Base-by-base conservation (phyloP, 1,284 basidiomycete genomes). In the Sporisorium scitamineum region DNA sequence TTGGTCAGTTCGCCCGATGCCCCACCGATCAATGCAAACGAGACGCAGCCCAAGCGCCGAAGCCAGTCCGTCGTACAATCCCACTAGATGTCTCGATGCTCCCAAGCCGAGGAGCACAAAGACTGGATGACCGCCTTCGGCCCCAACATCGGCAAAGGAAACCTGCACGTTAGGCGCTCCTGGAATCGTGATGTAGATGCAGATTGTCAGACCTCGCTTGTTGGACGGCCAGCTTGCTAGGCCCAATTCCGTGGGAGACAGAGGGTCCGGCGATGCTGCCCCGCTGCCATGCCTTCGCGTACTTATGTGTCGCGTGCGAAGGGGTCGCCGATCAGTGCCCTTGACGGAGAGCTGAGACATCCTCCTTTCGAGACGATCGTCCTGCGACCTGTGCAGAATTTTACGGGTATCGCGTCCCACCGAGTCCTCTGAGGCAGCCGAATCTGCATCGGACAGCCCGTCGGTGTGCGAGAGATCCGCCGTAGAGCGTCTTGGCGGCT, bases 1-100 rank as follows among this genome's bases (percentile, higher is more conserved):
- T 65, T 92, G 91, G 37, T 93, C 86, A 16, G 89, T 97, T 58
- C 91, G 90, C 53, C 96, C 96, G 8, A 97, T 88, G 9, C 96
- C 96, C 96, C 96, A 98, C 47, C 96, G 90, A 86, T 99, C 96
- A 78, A 99, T 92, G 55, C 95, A 96, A 80, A 99, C 94, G 54
- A 99, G 88, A 52, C 96, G 88, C 29, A 99, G 88, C 1, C 91
- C 92, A 63, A 97, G 87, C 55, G 92, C 92, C 67, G 92, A 90
- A 14, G 96, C 96, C 89, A 98, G 92, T 84, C 98, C 96, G 84
- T 98, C 95, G 85, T 96, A 98, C 42, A 98, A 86, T 6, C 93
- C 95, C 87, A 97, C 92, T 61, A 98, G 89, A 85, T 98, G 95
- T 32, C 96, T 89, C 6, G 98, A 95, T 80, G 94, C 94, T 5